These are phyloP conservation scores for Adansonia rubrostipa DNA, from an alignment of 441 rosid species.

Conservation along the genomic window DNA sequence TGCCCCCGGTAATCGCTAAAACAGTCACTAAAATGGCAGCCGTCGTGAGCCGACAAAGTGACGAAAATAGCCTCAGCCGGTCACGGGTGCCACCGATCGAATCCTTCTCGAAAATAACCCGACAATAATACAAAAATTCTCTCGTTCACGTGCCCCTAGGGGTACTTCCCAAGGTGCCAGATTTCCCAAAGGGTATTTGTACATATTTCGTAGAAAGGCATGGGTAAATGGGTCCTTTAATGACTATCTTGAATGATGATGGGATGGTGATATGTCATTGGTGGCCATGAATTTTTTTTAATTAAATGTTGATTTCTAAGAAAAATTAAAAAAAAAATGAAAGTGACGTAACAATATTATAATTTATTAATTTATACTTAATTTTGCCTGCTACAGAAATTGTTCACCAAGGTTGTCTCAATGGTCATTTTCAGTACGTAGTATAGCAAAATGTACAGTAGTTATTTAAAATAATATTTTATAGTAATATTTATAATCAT, in stretches of 20 bases:
- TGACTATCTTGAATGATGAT: background rate
- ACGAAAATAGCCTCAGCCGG: constrained; percentile 32
- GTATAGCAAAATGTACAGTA: no score
- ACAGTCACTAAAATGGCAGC: constrained; percentile 12
- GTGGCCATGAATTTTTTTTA: background rate
- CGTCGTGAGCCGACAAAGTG: constrained; percentile 26
- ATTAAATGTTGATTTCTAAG: background rate
- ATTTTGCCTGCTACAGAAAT: background rate
- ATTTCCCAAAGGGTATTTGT: constrained; percentile 8
- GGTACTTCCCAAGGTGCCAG: constrained; percentile 21
- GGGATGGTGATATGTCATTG: constrained; percentile 22
- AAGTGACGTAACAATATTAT: constrained; percentile 6
- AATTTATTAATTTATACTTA: constrained; percentile 6
- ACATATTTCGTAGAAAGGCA: background rate
- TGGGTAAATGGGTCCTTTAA: background rate
- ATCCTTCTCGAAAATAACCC: constrained; percentile 42
- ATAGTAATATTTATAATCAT: no score
- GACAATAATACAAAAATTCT: constrained; percentile 36
- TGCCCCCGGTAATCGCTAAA: constrained; percentile 19
- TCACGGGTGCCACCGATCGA: constrained; percentile 39
- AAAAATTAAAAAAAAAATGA: background rate
- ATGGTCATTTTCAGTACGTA: no score
- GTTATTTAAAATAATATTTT: no score
- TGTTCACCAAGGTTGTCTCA: no score
- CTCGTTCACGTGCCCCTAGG: constrained; percentile 36